These are phyloP conservation scores for Agrocybe chaxingu DNA, from an alignment of 768 basidiomycete species.

Conservation along the genomic window DNA sequence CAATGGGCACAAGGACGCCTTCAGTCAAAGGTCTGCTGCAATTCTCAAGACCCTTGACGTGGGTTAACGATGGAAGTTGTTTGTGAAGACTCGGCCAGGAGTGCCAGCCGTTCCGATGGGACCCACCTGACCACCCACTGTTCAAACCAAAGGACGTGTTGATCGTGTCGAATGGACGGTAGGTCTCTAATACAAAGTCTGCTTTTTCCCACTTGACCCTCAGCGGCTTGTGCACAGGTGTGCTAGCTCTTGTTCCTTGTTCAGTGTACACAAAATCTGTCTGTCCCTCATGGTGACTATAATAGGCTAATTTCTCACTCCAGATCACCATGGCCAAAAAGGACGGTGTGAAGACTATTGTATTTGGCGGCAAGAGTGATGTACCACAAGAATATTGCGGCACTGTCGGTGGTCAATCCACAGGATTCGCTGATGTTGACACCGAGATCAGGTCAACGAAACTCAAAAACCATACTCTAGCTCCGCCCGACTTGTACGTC, in stretches of 20 bases:
- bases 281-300: background rate
- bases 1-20: constrained; percentile 47
- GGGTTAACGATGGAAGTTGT: background rate
- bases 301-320: background rate
- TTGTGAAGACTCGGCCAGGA: constrained; percentile 39
- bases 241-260: constrained; percentile 45
- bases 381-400: constrained; percentile 57
- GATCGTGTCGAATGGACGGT: constrained; percentile 58
- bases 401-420: constrained; percentile 61
- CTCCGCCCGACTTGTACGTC: constrained; percentile 60
- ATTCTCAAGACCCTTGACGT: background rate
- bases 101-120: constrained; percentile 36
- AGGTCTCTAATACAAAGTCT: background rate
- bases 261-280: constrained; percentile 30
- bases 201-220: background rate
- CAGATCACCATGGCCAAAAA: constrained; percentile 60
- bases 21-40: constrained; percentile 37
- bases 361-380: constrained; percentile 49
- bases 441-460: constrained; percentile 56
- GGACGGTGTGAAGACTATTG: constrained; percentile 55
- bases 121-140: constrained; percentile 39
- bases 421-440: constrained; percentile 55
- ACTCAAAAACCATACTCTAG: constrained; percentile 51
- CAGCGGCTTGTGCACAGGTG: constrained; percentile 26
- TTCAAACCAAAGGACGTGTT: constrained; percentile 48